Base-by-base conservation (phyloP, 2,329 filamentous ascomycete species). In the Aspergillus calidoustus region DNA sequence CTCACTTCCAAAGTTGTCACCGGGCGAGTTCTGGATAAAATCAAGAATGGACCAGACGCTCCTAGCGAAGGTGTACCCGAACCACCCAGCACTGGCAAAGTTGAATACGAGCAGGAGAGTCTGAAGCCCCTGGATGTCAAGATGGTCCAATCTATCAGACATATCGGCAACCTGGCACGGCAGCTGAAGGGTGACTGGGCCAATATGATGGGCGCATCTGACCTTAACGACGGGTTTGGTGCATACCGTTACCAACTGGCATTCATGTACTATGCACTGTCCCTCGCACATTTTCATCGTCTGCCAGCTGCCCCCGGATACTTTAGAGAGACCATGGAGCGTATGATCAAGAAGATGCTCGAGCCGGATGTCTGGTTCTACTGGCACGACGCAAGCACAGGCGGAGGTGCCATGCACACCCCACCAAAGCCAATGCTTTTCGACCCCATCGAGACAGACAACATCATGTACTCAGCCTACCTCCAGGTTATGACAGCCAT, bases 331-430 rank as follows among this genome's bases (percentile, higher is more conserved):
- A 53, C 56, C 4, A 46, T 59, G 38, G 56, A 59, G 38, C 56
- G 56, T 17, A 46, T 59, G 2, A 59, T 59, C 7, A 3, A 31
- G 15, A 59, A 59, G 41, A 52, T 59, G 48, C 11, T 46, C 17
- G 48, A 52, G n/a, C 47, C 56, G 3, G 56, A 59, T 51, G 48
- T 52, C 15, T 59, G 56, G 56, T 59, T 53, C 48, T 59, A 59
- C 48, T 59, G 56, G 56, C 56, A 47, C n/a, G 56, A 59, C 17
- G 56, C 49, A 4, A 59, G 56, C 48, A 38, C 41, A 17, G 56
- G 56, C 28, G 48, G 56, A 8, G 56, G 56, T 3, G 7, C 25
- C 6, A 8, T 59, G 38, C n/a, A 53, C 9, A 53, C 56, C 1
- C 56, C 56, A 5, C 28, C 22, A 19, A n/a, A 25, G 25, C n/a